A percentile compares a stretch with the other conserved stretches of the same genome.
These are phyloP conservation scores for Lithospermum erythrorhizon DNA, from an alignment of 257 asterid genomes.

Conservation along the genomic window DNA sequence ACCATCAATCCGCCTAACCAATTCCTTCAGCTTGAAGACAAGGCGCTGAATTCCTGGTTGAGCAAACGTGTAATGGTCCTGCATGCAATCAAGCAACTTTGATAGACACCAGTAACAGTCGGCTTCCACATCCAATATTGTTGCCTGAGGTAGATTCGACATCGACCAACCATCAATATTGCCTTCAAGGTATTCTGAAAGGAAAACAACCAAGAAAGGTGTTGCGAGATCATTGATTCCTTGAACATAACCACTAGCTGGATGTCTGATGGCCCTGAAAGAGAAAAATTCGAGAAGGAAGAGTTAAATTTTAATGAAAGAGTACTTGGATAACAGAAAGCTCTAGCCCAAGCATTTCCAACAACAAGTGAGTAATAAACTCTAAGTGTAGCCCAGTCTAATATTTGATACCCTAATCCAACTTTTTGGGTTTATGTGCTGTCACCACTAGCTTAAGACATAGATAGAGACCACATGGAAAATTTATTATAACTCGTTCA, in stretches of 20 bases:
- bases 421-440: too few species aligned
- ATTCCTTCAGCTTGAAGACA: slow-evolving; percentile 91
- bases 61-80: slow-evolving; percentile 97
- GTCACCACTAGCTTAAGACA: background rate
- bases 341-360: background rate
- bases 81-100: slow-evolving; percentile 97
- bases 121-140: slow-evolving; percentile 70
- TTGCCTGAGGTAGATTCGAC: slow-evolving; percentile 59
- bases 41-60: slow-evolving; percentile 98
- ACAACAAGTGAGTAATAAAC: background rate
- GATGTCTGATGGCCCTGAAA: slow-evolving; percentile 90
- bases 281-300: slow-evolving; percentile 10
- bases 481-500: too few species aligned
- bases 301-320: background rate
- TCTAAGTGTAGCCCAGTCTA: background rate
- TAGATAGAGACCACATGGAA: background rate
- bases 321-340: background rate
- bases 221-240: slow-evolving; percentile 97
- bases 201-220: slow-evolving; percentile 85
- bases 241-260: slow-evolving; percentile 98
- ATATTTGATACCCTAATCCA: background rate
- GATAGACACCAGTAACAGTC: slow-evolving; percentile 97
- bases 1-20: slow-evolving; percentile 95
- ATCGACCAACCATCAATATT: slow-evolving; percentile 63
- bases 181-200: slow-evolving; percentile 82